A percentile compares a stretch with the other conserved stretches of the same genome.
These are phyloP conservation scores for Candida nonsorbophila DNA, from an alignment of 805 yeast species.

Conservation along the genomic window DNA sequence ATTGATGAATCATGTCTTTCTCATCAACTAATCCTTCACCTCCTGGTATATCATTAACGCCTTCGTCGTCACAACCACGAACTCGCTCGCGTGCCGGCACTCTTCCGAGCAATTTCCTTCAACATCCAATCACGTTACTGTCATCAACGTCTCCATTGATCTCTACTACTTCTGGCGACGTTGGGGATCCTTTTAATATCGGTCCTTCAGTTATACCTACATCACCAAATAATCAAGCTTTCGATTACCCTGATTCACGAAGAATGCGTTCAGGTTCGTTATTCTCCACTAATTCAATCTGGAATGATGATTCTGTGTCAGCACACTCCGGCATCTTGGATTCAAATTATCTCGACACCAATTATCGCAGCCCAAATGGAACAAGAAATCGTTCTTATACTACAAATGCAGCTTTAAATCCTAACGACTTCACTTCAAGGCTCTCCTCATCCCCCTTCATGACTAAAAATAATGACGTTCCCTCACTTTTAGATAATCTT, in stretches of 20 bases:
- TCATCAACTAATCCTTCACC: conserved; percentile 23
- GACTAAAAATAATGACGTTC: conserved; percentile 20
- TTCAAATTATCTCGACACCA: conserved; percentile 3
- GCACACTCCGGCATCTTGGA: conserved; percentile 4
- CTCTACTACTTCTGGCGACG: conserved; percentile 3
- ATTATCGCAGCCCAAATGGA: conserved; percentile 14
- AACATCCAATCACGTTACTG: conserved; percentile 6
- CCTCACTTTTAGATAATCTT: conserved; percentile 25
- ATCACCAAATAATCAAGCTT: not conserved
- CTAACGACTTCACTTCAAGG: conserved; percentile 2
- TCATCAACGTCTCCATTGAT: conserved; percentile 15
- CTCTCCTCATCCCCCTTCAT: conserved; percentile 19
- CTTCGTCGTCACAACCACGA: too few relatives aligned
- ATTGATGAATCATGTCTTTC: too few relatives aligned
- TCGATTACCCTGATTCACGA: conserved; percentile 17
- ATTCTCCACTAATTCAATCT: conserved; percentile 46
- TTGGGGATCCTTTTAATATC: not conserved
- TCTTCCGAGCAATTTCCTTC: not conserved
- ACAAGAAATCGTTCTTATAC: conserved; percentile 54
- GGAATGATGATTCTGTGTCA: conserved; percentile 45
- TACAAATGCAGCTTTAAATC: conserved; percentile 28
- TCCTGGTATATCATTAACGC: conserved; percentile 25
- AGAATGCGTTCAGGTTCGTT: conserved; percentile 56
- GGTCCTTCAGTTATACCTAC: not conserved
- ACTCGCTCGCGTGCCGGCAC: too few relatives aligned